Evolutionary conservation across 2,329 filamentous ascomycete genomes (phyloP).

Genomic region (Tolypocladium nubicola): DNA sequence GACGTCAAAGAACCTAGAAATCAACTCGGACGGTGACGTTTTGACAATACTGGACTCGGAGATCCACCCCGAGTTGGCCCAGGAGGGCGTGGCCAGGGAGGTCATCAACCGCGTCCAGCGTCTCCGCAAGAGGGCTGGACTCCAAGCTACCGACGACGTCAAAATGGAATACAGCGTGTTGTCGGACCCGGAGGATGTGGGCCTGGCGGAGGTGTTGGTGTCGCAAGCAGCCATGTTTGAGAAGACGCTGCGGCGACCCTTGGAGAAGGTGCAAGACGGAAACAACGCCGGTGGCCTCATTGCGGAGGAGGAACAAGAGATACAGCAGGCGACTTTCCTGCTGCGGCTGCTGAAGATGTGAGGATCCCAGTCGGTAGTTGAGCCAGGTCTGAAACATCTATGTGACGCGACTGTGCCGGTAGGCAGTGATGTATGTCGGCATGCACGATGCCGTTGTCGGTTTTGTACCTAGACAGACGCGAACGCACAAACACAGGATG

Average conservation of each 20-base stretch:
- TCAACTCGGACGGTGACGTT: constrained; percentile 81
- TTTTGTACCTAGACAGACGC: not conserved
- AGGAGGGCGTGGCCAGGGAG: constrained; percentile 83
- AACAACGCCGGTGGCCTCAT: constrained; percentile 39
- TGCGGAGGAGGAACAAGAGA: constrained; percentile 73
- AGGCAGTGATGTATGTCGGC: not conserved
- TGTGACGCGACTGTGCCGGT: not conserved
- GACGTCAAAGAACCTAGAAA: constrained; percentile 64
- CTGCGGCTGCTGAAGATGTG: constrained; percentile 66
- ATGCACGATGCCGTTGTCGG: not conserved
- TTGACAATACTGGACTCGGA: constrained; percentile 82
- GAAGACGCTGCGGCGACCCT: constrained; percentile 65
- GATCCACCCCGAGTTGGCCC: constrained; percentile 72
- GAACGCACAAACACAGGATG: not conserved
- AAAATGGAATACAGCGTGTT: constrained; percentile 87
- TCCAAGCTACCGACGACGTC: constrained; percentile 87
- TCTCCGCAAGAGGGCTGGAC: constrained; percentile 83
- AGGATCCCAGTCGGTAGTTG: constrained; percentile 6
- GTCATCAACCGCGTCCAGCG: constrained; percentile 90
- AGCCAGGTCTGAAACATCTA: not conserved
- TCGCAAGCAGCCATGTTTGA: constrained; percentile 59
- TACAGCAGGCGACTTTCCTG: constrained; percentile 73
- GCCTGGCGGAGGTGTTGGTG: constrained; percentile 59
- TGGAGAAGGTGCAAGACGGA: constrained; percentile 39
- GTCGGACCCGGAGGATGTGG: constrained; percentile 66